A percentile compares a stretch with the other conserved stretches of the same genome.
phyloP scores from a whole-genome alignment of 225 moss, liverwort and hornwort genomes.

The Ulota crispa region DNA sequence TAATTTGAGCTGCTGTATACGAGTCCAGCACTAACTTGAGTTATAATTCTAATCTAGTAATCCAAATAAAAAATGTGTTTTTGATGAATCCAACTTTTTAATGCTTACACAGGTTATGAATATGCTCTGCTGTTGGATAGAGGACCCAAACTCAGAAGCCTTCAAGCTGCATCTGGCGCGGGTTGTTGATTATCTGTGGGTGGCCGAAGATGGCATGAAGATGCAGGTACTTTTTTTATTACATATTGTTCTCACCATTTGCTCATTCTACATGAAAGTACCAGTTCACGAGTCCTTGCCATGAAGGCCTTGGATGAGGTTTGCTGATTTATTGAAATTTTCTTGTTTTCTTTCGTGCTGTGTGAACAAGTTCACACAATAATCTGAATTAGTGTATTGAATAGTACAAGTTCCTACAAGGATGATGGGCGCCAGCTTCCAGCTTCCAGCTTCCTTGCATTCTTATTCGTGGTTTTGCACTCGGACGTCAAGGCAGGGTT shows the following conservation, averaged over 20 bases:
- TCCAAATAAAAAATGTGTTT: background rate
- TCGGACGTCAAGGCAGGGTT: conserved; percentile 62
- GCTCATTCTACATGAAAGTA: background rate
- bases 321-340: conserved; percentile 4
- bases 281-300: conserved; percentile 2
- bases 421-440: background rate
- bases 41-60: background rate
- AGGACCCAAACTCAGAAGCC: conserved; percentile 85
- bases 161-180: conserved; percentile 83
- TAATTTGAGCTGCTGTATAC: conserved; percentile 2
- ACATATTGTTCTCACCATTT: background rate
- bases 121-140: conserved; percentile 85
- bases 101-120: conserved; percentile 64
- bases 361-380: background rate
- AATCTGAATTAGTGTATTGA: background rate
- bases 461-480: conserved; percentile 21
- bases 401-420: background rate
- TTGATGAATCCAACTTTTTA: background rate
- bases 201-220: conserved; percentile 99
- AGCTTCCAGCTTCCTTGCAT: background rate
- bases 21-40: background rate
- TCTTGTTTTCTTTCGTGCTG: conserved; percentile 3
- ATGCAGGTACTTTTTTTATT: conserved; percentile 68
- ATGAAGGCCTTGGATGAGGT: background rate
- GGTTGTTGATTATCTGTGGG: conserved; percentile 86